These are phyloP conservation scores for Eucalyptus cloeziana DNA, from an alignment of 345 rosid genomes.

Conservation along the genomic window DNA sequence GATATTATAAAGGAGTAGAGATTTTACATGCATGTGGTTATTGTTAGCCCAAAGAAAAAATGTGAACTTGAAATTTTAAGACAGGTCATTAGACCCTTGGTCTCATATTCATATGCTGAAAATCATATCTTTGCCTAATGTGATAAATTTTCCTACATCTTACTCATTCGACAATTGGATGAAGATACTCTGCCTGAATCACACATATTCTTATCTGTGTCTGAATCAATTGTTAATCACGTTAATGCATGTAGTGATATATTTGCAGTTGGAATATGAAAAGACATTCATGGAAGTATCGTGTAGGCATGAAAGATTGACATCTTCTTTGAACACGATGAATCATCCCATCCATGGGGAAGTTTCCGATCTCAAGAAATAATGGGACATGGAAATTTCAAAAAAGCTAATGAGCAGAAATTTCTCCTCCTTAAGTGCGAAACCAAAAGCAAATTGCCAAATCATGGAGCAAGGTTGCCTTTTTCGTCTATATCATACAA, in stretches of 20 bases:
- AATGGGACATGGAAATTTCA: background rate
- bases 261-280: background rate
- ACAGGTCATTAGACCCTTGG: background rate
- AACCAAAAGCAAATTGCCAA: background rate
- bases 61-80: background rate
- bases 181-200: background rate
- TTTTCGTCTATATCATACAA: background rate
- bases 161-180: background rate
- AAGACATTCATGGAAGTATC: background rate
- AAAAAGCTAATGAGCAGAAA: background rate
- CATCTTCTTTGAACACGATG: background rate
- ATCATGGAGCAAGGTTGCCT: background rate
- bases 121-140: background rate
- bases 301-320: background rate
- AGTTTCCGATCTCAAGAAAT: background rate
- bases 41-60: background rate
- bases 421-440: background rate
- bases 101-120: background rate
- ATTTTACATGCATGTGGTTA: background rate
- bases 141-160: no score
- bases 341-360: background rate
- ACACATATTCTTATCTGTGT: background rate
- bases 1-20: background rate
- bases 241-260: background rate
- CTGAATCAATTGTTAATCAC: background rate